phyloP scores from a whole-genome alignment of 208 protist species.

The Trypanosoma melophagium region DNA sequence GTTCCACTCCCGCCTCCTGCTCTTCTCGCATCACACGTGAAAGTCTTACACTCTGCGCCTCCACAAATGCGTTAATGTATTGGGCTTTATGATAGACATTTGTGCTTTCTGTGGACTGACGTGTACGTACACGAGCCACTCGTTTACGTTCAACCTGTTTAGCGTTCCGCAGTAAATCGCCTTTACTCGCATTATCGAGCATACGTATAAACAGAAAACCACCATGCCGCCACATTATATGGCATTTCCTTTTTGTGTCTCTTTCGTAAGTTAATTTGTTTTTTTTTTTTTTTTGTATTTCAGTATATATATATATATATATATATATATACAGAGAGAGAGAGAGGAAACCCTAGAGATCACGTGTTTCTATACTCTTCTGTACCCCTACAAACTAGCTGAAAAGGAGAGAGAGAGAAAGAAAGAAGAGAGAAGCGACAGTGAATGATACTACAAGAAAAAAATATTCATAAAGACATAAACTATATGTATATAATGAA shows the following conservation, averaged over 20 bases:
- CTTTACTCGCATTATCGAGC: background rate
- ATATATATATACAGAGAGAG: too few species aligned
- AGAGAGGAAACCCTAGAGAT: too few species aligned
- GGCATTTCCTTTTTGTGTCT: too few species aligned
- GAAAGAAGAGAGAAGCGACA: background rate
- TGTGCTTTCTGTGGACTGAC: constrained; percentile 18
- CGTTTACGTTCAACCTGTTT: constrained; percentile 20
- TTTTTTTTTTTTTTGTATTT: too few species aligned
- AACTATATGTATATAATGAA: too few species aligned
- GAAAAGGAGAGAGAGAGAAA: too few species aligned
- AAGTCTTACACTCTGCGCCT: constrained; percentile 47
- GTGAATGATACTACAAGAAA: constrained; percentile 3
- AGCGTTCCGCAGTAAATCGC: constrained; percentile 21
- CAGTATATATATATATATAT: too few species aligned
- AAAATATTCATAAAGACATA: constrained; percentile 18
- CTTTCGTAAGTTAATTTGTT: background rate
- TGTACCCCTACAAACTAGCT: too few species aligned
- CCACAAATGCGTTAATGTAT: constrained; percentile 69
- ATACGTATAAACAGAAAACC: background rate
- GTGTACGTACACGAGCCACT: background rate
- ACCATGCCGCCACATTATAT: background rate
- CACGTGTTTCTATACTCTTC: too few species aligned
- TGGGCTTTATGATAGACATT: constrained; percentile 61
- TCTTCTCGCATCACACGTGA: constrained; percentile 6
- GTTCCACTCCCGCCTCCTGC: constrained; percentile 9